Evolutionary conservation across 2,329 filamentous ascomycete genomes (phyloP).

Genomic region (Aspergillus aculeatus): DNA sequence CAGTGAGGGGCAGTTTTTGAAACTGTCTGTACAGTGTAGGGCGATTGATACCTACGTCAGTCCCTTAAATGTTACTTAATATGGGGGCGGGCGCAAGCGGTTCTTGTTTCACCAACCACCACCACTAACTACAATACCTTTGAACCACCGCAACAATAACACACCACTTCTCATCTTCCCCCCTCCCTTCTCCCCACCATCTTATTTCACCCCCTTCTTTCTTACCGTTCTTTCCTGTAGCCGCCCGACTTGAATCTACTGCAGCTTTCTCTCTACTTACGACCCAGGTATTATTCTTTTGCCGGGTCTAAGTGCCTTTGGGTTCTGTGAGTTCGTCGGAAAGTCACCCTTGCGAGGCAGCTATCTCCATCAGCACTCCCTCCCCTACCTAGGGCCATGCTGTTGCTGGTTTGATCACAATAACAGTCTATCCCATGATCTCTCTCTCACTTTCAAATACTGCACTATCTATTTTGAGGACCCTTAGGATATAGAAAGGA

Average conservation of each 20-base stretch:
- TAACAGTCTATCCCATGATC: slow-evolving; percentile 30
- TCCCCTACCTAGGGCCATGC: slow-evolving; percentile 14
- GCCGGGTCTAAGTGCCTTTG: not conserved
- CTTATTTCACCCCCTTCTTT: slow-evolving; percentile 11
- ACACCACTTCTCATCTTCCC: not conserved
- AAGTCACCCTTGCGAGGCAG: not conserved
- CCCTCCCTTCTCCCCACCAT: slow-evolving; percentile 16
- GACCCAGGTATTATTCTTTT: not conserved
- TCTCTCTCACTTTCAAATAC: slow-evolving; percentile 22
- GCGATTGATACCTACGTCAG: too few species aligned
- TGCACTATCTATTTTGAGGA: slow-evolving; percentile 26
- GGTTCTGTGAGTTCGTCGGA: not conserved
- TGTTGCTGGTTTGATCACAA: slow-evolving; percentile 26
- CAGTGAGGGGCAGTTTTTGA: too few species aligned
- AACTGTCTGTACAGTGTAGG: too few species aligned
- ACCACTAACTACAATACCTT: too few species aligned
- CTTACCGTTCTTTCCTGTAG: not conserved
- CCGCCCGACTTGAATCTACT: not conserved
- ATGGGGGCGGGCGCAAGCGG: too few species aligned
- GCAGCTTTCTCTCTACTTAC: not conserved
- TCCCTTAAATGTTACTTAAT: too few species aligned
- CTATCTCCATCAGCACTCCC: slow-evolving; percentile 4
- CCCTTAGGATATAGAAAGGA: not conserved
- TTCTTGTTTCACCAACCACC: too few species aligned
- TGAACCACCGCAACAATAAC: not conserved